phyloP scores from a whole-genome alignment of 345 rosid genomes.

The Populus davidiana region DNA sequence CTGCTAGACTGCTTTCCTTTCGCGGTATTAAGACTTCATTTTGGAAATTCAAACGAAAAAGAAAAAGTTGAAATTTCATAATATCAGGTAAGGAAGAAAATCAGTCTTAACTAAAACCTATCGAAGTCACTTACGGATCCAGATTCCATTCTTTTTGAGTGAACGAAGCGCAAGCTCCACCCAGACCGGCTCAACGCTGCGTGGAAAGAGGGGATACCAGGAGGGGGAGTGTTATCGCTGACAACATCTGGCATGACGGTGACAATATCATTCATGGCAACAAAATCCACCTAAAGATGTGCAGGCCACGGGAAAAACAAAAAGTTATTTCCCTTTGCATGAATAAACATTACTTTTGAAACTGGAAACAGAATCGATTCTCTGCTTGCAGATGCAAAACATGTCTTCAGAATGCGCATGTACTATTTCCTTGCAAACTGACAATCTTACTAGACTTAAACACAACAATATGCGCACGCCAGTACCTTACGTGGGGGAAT shows the following conservation, averaged over 20 bases:
- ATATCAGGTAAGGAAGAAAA: too few relatives aligned
- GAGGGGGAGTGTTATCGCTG: not conserved
- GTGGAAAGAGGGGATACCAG: not conserved
- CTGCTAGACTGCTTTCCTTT: too few relatives aligned
- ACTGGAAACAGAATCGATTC: conserved; percentile 22
- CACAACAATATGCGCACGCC: not conserved
- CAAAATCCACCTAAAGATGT: not conserved
- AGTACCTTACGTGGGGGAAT: not conserved
- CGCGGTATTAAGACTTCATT: too few relatives aligned
- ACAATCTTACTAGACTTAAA: not conserved
- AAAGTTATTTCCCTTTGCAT: conserved; percentile 9
- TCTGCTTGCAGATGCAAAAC: conserved; percentile 7
- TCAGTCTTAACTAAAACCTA: too few relatives aligned
- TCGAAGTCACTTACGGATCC: too few relatives aligned
- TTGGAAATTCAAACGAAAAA: too few relatives aligned
- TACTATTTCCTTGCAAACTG: not conserved
- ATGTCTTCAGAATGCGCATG: not conserved
- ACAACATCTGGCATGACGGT: not conserved
- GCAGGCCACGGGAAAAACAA: not conserved
- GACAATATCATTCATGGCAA: not conserved
- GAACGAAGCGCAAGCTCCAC: too few relatives aligned
- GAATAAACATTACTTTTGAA: not conserved
- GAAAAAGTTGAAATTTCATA: too few relatives aligned
- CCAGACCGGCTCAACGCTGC: too few relatives aligned
- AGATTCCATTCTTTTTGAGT: too few relatives aligned